A percentile compares a stretch with the other conserved stretches of the same genome.
Conservation (phyloP, 192 early-diverging fungal species). For the Linnemannia hyalina region DNA sequence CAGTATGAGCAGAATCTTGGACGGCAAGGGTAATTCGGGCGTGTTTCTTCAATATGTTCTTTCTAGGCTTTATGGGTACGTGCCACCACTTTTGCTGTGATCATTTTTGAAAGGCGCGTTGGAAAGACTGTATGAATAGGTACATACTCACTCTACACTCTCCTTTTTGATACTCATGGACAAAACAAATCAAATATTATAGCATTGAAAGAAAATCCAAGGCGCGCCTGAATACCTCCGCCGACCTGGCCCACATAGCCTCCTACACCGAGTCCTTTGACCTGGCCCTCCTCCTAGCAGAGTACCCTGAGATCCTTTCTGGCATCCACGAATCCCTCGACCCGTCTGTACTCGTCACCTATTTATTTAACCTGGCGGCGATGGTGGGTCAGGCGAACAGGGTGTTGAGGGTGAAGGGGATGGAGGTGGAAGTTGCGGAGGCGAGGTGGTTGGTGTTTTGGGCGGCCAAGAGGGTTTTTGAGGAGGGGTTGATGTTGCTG, state of each 20-base stretch:
- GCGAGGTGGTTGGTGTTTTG: slow-evolving; percentile 85
- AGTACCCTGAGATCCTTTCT: slow-evolving; percentile 81
- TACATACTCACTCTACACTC: not conserved
- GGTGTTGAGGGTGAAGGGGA: slow-evolving; percentile 74
- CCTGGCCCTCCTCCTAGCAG: slow-evolving; percentile 77
- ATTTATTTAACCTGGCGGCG: slow-evolving; percentile 81
- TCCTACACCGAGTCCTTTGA: slow-evolving; percentile 74
- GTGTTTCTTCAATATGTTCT: slow-evolving; percentile 97
- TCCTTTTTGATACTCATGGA: not conserved
- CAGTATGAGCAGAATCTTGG: slow-evolving; percentile 53
- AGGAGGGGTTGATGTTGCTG: slow-evolving; percentile 80
- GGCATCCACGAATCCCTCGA: slow-evolving; percentile 69
- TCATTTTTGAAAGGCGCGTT: slow-evolving; percentile 11
- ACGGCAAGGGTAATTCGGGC: slow-evolving; percentile 93
- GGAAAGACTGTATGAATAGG: no score
- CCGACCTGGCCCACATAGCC: slow-evolving; percentile 72
- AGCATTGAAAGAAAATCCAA: slow-evolving; percentile 82
- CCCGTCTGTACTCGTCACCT: slow-evolving; percentile 80
- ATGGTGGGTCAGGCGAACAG: slow-evolving; percentile 75
- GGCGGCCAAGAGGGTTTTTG: slow-evolving; percentile 81
- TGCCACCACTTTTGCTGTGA: not conserved
- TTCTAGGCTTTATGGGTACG: slow-evolving; percentile 86
- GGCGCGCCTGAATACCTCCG: slow-evolving; percentile 57
- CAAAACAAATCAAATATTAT: not conserved
- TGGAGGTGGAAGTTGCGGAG: slow-evolving; percentile 74